Conservation (phyloP, 192 early-diverging fungal genomes). For the Coemansia sp. region DNA sequence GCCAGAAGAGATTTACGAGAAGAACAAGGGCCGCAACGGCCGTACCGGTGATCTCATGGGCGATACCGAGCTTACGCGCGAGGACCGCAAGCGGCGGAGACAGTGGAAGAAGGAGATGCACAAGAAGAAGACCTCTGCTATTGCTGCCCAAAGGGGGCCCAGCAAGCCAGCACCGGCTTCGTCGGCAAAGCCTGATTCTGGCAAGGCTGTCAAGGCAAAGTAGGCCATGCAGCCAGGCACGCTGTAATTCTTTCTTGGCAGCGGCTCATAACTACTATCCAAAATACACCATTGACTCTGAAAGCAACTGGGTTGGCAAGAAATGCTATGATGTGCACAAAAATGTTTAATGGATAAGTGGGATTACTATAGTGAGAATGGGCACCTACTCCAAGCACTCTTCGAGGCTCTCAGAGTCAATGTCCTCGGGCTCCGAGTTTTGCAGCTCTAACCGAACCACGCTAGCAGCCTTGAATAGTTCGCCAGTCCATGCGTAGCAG, state of each 20-base stretch:
- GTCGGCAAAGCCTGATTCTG: background rate
- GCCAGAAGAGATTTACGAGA: constrained; percentile 88
- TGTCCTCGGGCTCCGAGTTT: background rate
- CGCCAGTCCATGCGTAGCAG: constrained; percentile 43
- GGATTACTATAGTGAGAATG: background rate
- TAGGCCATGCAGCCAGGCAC: background rate
- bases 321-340: background rate
- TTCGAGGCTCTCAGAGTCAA: background rate
- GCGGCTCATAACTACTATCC: background rate
- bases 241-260: too few species aligned
- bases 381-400: background rate
- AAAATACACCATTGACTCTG: background rate
- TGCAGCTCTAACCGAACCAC: constrained; percentile 26
- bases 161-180: background rate
- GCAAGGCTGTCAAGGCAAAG: constrained; percentile 4
- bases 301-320: background rate
- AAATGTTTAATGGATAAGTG: too few species aligned
- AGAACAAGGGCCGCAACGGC: constrained; percentile 56
- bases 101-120: constrained; percentile 65
- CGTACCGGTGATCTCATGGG: constrained; percentile 65
- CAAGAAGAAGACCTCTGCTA: constrained; percentile 55
- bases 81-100: constrained; percentile 71
- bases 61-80: constrained; percentile 72
- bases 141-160: constrained; percentile 6
- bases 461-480: constrained; percentile 37